Conservation (phyloP, 768 basidiomycete genomes). For the Boletus edulis region DNA sequence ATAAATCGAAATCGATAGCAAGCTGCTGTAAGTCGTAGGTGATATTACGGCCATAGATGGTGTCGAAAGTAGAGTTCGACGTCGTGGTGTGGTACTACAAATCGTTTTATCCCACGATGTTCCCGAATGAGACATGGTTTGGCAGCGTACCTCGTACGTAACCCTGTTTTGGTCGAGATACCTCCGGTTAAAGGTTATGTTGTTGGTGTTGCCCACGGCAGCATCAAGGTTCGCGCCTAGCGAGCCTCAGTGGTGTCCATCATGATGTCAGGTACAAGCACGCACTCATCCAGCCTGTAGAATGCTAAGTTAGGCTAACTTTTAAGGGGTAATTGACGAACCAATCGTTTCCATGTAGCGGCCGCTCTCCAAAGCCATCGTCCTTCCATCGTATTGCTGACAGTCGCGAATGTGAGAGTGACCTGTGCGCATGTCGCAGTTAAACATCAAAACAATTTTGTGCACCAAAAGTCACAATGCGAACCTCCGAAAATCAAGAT, state of each 20-base stretch:
- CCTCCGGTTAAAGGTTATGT: conserved; percentile 63
- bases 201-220: conserved; percentile 36
- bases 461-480: background rate
- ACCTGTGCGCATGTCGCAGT: conserved; percentile 33
- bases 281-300: conserved; percentile 61
- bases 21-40: conserved; percentile 54
- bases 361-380: conserved; percentile 66
- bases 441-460: background rate
- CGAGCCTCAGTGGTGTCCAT: background rate
- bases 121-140: background rate
- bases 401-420: conserved; percentile 43
- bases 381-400: conserved; percentile 22
- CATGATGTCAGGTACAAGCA: background rate
- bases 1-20: conserved; percentile 58
- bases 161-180: conserved; percentile 81
- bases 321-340: conserved; percentile 25
- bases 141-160: conserved; percentile 59
- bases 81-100: conserved; percentile 62
- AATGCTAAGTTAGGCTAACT: background rate
- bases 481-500: conserved; percentile 80
- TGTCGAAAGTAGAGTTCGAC: conserved; percentile 61
- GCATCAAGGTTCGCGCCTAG: conserved; percentile 49
- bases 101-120: background rate
- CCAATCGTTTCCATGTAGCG: conserved; percentile 93
- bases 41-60: conserved; percentile 48